Base-by-base conservation (phyloP, 2,329 filamentous ascomycete genomes). In the Diaporthe longicolla region DNA sequence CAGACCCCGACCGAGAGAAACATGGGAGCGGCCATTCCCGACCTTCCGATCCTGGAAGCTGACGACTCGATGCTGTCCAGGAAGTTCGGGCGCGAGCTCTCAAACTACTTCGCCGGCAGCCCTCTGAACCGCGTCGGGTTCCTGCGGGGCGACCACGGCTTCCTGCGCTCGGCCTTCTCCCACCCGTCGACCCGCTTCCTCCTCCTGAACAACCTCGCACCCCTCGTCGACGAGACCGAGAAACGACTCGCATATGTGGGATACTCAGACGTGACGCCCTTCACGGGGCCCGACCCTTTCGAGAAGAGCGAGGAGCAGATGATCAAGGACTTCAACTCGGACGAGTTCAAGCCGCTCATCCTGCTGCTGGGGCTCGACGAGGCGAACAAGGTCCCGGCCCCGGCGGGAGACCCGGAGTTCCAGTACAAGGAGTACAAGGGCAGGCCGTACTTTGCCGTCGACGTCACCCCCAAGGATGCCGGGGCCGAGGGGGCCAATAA, bases 321-420 rank as follows among this genome's bases (percentile, higher is more conserved):
- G 77, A 88, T 97, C 75, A 89, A 90, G 79, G 85, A 88, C 43
- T 98, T 92, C 82, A 92, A 98, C 83, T 97, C 94, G 40, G 85
- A 87, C 6, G 85, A 89, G 71, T 90, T 90, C 21, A 83, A 87
- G 26, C 93, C 95, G 4, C 89, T 94, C 76, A 86, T 98, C 69
- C 87, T 98, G 70, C 98, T 98, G 81, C 85, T 98, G 37, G 96
- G 96, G 0, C 83, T 98, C 63, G 91, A 97, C 77, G 95, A 97
- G 78, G 83, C 82, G 78, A 76, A 78, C 45, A 76, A 73, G 24
- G 76, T 86, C 70, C 74, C 80, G 4, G 83, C 75, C 8, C 68
- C 74, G 10, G 58, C 43, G 17, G 76, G 65, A 19, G 76, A 82
- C 58, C 79, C 82, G 24, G 88, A 85, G 0, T 89, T 93, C 69